Percentiles rank a stretch among this genome's conserved stretches.
Conservation (phyloP, 2,329 filamentous ascomycete species). For the Cladosporium sp. region DNA sequence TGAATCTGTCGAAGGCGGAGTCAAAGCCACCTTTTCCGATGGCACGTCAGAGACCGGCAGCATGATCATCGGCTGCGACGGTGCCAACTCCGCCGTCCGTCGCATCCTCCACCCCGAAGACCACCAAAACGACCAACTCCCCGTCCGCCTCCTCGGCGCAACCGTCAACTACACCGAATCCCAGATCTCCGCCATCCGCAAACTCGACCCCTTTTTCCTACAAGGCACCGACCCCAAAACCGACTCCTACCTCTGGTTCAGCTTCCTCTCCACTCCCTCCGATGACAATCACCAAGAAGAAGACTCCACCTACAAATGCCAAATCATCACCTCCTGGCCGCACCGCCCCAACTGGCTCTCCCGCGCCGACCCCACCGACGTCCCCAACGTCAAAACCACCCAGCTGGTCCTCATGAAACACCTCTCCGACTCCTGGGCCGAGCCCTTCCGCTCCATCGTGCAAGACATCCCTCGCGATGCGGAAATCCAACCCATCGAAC, state of each 20-base stretch:
- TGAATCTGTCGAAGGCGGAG: background rate
- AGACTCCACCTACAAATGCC: slow-evolving; percentile 13
- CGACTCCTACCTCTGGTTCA: slow-evolving; percentile 51
- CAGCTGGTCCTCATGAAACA: slow-evolving; percentile 18
- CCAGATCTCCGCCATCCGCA: slow-evolving; percentile 40
- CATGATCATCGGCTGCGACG: slow-evolving; percentile 66
- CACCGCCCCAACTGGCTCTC: slow-evolving; percentile 22
- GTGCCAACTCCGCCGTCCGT: slow-evolving; percentile 5
- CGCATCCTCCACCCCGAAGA: slow-evolving; percentile 8
- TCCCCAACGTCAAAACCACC: slow-evolving; percentile 36
- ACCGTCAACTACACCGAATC: slow-evolving; percentile 40
- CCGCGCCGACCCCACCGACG: slow-evolving; percentile 27
- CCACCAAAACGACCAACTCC: slow-evolving; percentile 34
- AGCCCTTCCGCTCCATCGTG: slow-evolving; percentile 18
- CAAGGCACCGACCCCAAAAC: slow-evolving; percentile 52
- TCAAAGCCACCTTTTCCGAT: slow-evolving; percentile 4
- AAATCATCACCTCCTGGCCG: slow-evolving; percentile 49
- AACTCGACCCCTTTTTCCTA: slow-evolving; percentile 52
- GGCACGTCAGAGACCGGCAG: slow-evolving; percentile 70
- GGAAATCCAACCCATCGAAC: slow-evolving; percentile 17
- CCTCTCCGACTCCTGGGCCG: slow-evolving; percentile 15
- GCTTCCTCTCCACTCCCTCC: slow-evolving; percentile 47
- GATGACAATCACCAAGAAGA: background rate
- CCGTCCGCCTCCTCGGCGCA: slow-evolving; percentile 43
- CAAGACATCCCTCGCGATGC: slow-evolving; percentile 15